Base-by-base conservation (phyloP, 2,329 filamentous ascomycete species). In the Ophiostoma sp. region DNA sequence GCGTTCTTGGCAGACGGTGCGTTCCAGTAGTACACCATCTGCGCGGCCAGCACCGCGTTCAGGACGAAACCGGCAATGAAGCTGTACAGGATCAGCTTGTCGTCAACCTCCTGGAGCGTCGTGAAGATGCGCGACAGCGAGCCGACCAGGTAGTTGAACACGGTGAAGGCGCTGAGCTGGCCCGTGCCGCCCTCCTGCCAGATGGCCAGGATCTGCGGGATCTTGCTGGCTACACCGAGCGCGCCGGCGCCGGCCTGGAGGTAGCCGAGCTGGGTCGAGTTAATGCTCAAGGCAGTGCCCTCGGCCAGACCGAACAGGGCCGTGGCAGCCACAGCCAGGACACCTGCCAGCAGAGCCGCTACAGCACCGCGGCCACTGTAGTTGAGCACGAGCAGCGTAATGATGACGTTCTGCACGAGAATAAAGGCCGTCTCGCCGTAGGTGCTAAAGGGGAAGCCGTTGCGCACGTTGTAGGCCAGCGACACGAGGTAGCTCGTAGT, bases 21-120 rank as follows among this genome's bases (percentile, higher is more conserved):
- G 79, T 98, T 97, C 96, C 96, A 99, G 86, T 98, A 98, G 84
- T 95, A 97, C 36, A 97, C 80, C 92, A 99, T 96, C 85, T 99
- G 96, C 52, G 87, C 83, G 17, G 95, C 95, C 73, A 99, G 87
- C 73, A 99, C 88, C 73, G 91, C 86, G 83, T 99, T 99, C 78
- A 99, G 89, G n/a, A 86, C 84, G 81, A 98, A 98, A 36, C 94
- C 96, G 8, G 94, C 93, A 72, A 98, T 84, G 86, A 97, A 98
- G 69, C 95, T 93, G 84, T 97, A 98, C 33, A 99, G 88, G 79
- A 99, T 98, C 74, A 98, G 87, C 83, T 95, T 95, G 83, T 99
- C 96, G 81, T 97, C 93, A 74, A 99, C 96, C 85, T 99, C 96
- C 80, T 98, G 95, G 73, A 99, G 86, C 9, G 97, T 99, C 42